Percentiles rank a stretch among this genome's conserved stretches.
phyloP scores from a whole-genome alignment of 2,329 filamentous ascomycete genomes.

The Pseudocercospora ulei region DNA sequence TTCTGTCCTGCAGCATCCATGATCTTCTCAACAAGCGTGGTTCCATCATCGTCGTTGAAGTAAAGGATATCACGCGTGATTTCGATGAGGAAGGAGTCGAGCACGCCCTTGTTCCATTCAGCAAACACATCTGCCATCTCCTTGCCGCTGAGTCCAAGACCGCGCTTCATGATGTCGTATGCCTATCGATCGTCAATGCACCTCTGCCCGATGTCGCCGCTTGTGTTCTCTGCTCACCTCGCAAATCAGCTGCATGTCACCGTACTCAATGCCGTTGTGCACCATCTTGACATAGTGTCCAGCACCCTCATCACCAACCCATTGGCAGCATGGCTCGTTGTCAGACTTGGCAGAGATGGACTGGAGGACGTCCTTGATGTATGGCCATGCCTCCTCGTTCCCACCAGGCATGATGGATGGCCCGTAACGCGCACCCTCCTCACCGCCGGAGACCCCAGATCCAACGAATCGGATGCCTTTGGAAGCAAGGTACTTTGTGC shows the following conservation, averaged over 20 bases:
- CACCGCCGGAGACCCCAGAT: conserved; percentile 94
- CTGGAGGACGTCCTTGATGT: conserved; percentile 99
- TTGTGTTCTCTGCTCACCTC: conserved; percentile 55
- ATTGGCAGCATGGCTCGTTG: conserved; percentile 95
- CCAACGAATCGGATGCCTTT: conserved; percentile 96
- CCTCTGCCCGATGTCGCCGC: neutral
- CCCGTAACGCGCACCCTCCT: conserved; percentile 96
- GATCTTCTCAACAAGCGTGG: conserved; percentile 93
- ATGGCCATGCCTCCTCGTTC: conserved; percentile 94
- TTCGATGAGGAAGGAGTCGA: conserved; percentile 98
- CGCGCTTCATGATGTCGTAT: conserved; percentile 99
- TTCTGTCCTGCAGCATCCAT: conserved; percentile 98
- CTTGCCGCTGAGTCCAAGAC: conserved; percentile 76
- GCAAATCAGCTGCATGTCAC: conserved; percentile 99
- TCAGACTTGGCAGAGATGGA: conserved; percentile 96
- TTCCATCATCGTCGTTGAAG: conserved; percentile 91
- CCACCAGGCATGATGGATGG: conserved; percentile 98
- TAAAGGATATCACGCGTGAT: conserved; percentile 98
- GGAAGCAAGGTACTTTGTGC: conserved; percentile 70
- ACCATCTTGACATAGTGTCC: conserved; percentile 99
- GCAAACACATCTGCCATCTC: conserved; percentile 92
- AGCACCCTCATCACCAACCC: conserved; percentile 98
- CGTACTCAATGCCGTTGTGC: conserved; percentile 99
- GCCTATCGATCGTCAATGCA: conserved; percentile 51
- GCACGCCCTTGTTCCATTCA: conserved; percentile 96